Percentiles rank a stretch among this genome's conserved stretches.
These are phyloP conservation scores for Raffaelea ambrosiae DNA, from an alignment of 2,329 filamentous ascomycete genomes.

Conservation along the genomic window DNA sequence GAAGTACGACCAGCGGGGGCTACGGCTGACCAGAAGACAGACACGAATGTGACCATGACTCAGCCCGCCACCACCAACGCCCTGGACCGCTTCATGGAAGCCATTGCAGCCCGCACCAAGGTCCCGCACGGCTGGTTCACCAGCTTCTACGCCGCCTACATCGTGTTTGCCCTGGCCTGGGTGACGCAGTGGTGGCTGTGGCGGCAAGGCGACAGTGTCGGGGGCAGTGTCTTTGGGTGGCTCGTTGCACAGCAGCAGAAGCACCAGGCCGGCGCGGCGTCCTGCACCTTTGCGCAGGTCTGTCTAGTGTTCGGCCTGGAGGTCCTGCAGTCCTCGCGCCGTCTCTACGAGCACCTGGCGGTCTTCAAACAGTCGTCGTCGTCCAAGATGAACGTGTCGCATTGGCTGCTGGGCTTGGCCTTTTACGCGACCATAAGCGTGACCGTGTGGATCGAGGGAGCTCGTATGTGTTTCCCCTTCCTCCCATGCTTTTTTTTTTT, in stretches of 20 bases:
- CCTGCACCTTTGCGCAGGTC: slow-evolving; percentile 56
- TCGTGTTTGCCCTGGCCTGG: slow-evolving; percentile 68
- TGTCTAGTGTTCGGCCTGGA: slow-evolving; percentile 63
- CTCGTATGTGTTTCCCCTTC: slow-evolving; percentile 40
- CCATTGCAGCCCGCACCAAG: slow-evolving; percentile 5
- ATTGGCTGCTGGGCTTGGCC: slow-evolving; percentile 69
- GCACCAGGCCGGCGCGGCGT: slow-evolving; percentile 14
- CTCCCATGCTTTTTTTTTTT: background rate
- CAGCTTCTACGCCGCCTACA: slow-evolving; percentile 74
- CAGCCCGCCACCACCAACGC: background rate
- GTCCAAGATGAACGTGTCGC: slow-evolving; percentile 76
- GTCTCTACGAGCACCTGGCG: slow-evolving; percentile 65
- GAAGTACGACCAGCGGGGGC: slow-evolving; percentile 12
- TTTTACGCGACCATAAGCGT: slow-evolving; percentile 71
- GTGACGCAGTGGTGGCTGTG: slow-evolving; percentile 43
- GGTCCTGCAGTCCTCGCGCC: slow-evolving; percentile 63
- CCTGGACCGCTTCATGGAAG: slow-evolving; percentile 5
- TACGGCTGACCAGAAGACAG: background rate
- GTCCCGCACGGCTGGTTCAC: slow-evolving; percentile 77
- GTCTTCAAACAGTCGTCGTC: slow-evolving; percentile 54
- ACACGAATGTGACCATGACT: background rate
- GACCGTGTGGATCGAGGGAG: slow-evolving; percentile 77
- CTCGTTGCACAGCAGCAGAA: slow-evolving; percentile 3
- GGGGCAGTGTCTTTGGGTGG: slow-evolving; percentile 3
- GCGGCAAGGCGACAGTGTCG: slow-evolving; percentile 13